Evolutionary conservation across 352 stramenopile genomes (phyloP).

Genomic region (Thalassiosira hispida): DNA sequence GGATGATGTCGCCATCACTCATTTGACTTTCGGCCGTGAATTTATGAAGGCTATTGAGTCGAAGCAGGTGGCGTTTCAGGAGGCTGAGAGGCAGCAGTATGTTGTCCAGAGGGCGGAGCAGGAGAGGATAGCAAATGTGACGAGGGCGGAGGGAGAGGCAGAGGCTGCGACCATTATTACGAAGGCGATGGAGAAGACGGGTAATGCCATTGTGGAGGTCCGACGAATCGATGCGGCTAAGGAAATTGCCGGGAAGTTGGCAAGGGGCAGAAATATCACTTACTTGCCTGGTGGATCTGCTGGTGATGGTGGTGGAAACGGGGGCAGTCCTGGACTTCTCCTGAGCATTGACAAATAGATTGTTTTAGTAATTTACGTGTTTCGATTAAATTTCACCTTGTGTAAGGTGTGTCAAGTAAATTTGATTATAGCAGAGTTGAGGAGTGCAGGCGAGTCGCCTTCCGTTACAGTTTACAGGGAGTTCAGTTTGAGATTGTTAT

Average conservation of each 20-base stretch:
- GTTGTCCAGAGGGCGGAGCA: conserved; percentile 99
- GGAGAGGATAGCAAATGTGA: conserved; percentile 91
- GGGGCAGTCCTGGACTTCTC: conserved; percentile 61
- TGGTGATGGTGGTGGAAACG: conserved; percentile 67
- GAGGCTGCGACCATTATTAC: conserved; percentile 98
- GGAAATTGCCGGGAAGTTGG: conserved; percentile 98
- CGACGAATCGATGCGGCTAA: conserved; percentile 99
- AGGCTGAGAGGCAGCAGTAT: conserved; percentile 99
- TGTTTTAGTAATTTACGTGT: conserved; percentile 4
- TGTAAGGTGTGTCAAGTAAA: no score
- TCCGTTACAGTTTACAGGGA: no score
- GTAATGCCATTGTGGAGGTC: conserved; percentile 98
- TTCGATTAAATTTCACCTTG: conserved; percentile 13
- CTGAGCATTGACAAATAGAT: conserved; percentile 74
- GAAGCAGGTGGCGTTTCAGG: conserved; percentile 99
- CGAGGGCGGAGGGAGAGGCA: conserved; percentile 95
- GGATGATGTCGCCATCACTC: conserved; percentile 99
- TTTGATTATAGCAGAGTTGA: no score
- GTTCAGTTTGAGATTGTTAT: no score
- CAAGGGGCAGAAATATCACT: conserved; percentile 96
- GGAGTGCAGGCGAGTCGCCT: no score
- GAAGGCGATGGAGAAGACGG: conserved; percentile 96
- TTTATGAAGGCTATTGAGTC: conserved; percentile 99
- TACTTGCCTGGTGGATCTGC: conserved; percentile 93
- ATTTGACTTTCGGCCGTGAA: conserved; percentile 98